Percentiles rank a stretch among this genome's conserved stretches.
Conservation (phyloP, 2,329 filamentous ascomycete genomes). For the Calonectria leucothoes region DNA sequence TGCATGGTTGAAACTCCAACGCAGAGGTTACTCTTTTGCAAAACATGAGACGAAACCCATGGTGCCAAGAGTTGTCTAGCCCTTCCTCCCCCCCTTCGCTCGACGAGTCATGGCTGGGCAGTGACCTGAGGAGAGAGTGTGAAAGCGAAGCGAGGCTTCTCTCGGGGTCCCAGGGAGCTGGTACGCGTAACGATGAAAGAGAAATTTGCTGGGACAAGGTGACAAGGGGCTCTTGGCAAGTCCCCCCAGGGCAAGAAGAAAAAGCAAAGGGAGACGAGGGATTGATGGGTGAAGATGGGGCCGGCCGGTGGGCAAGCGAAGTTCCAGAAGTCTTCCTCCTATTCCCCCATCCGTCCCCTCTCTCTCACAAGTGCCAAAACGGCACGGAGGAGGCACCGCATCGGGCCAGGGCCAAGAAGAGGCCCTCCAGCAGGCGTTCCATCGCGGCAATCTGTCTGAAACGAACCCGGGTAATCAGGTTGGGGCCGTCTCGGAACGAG, state of each 20-base stretch:
- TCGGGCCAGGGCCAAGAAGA: conserved; percentile 4
- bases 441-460: conserved; percentile 15
- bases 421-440: conserved; percentile 4
- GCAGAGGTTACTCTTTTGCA: background rate
- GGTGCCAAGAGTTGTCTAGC: background rate
- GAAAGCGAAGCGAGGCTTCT: background rate
- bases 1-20: background rate
- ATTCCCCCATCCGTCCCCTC: too few species aligned
- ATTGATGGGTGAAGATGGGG: background rate
- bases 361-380: background rate
- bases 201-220: background rate
- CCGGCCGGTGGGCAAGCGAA: background rate
- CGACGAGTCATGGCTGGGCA: background rate
- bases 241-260: background rate
- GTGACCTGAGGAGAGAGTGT: background rate
- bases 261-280: background rate
- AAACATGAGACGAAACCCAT: background rate
- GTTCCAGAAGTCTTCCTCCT: conserved; percentile 27
- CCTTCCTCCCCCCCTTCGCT: background rate
- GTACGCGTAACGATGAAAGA: background rate
- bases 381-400: conserved; percentile 17
- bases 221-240: background rate
- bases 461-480: conserved; percentile 18
- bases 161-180: background rate
- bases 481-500: conserved; percentile 4